Conservation (phyloP, 176 grass and related monocot species). For the Paspalum notatum region DNA sequence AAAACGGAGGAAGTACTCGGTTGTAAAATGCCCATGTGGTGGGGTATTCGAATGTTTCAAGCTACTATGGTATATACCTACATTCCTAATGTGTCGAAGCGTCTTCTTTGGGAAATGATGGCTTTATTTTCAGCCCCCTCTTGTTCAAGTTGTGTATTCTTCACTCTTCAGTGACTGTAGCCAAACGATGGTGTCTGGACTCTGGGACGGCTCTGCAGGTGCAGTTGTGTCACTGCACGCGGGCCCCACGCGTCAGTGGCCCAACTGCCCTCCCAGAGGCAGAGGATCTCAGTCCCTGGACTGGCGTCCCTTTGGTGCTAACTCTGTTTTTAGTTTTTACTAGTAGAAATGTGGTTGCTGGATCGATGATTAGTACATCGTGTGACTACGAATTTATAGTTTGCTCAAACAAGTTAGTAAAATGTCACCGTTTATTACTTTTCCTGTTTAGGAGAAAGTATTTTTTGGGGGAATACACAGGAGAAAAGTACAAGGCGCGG, state of each 20-base stretch:
- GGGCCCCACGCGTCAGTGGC: no score
- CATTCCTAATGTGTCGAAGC: background rate
- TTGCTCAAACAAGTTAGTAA: background rate
- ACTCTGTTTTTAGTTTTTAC: background rate
- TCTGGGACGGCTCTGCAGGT: no score
- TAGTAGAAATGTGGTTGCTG: background rate
- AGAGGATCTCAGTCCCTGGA: no score
- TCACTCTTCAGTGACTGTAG: slow-evolving; percentile 18
- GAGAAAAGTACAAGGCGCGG: no score
- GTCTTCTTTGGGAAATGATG: background rate
- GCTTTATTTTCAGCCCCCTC: background rate
- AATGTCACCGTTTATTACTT: background rate
- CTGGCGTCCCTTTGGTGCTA: background rate
- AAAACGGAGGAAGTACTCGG: background rate
- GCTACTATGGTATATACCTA: background rate
- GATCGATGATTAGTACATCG: background rate
- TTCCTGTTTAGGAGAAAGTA: background rate
- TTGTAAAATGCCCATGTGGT: background rate
- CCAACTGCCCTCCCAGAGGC: no score
- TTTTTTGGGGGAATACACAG: no score
- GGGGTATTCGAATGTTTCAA: background rate
- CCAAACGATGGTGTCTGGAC: background rate
- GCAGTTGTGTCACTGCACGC: no score
- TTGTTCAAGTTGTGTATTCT: background rate
- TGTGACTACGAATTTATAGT: background rate